Conservation (phyloP, 208 protist species). For the Acanthamoeba culbertsoni region DNA sequence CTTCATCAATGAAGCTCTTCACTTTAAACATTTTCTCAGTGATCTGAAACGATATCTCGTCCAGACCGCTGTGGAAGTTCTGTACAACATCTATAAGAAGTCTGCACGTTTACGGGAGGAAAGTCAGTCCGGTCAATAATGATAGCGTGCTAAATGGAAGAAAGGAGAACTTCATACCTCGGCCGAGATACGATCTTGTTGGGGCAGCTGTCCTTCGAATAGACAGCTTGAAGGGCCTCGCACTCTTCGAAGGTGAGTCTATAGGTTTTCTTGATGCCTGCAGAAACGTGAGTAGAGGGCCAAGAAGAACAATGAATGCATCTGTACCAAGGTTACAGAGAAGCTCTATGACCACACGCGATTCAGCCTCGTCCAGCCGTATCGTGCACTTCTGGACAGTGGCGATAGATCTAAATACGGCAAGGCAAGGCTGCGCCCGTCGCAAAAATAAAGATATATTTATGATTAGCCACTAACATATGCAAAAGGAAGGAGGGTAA, state of each 20-base stretch:
- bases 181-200: not conserved
- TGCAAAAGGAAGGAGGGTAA: not conserved
- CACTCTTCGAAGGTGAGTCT: not conserved
- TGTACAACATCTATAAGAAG: not conserved
- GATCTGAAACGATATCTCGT: not conserved
- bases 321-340: not conserved
- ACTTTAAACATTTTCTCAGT: not conserved
- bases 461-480: not conserved
- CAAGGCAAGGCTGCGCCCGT: not conserved
- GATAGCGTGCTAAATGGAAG: too few species aligned
- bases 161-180: too few species aligned
- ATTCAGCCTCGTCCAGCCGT: not conserved
- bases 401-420: not conserved
- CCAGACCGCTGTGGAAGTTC: conserved; percentile 7
- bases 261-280: conserved; percentile 28
- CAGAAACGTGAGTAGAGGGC: not conserved
- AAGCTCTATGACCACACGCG: not conserved
- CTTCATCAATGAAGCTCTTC: conserved; percentile 11
- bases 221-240: not conserved
- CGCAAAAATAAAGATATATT: not conserved
- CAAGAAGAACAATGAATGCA: not conserved
- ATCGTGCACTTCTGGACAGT: not conserved
- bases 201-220: conserved; percentile 9
- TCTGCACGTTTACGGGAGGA: too few species aligned
- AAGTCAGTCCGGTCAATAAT: too few species aligned